Evolutionary conservation across 2,329 filamentous ascomycete species (phyloP).

Genomic region (Phialocephala subalpina): DNA sequence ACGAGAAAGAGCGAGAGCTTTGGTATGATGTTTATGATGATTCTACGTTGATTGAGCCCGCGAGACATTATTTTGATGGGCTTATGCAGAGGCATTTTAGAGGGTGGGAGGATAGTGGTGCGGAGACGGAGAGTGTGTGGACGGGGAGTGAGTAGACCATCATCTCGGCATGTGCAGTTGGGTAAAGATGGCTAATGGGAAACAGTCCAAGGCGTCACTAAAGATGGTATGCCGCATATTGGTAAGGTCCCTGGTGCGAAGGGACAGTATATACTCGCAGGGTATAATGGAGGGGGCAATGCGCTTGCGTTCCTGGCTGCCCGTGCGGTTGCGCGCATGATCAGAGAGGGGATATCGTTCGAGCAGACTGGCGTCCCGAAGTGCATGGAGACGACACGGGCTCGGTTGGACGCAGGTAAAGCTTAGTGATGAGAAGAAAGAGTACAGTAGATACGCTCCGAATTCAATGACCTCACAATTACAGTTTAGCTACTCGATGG

Average conservation of each 20-base stretch:
- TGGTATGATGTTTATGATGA: constrained; percentile 58
- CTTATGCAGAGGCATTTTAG: constrained; percentile 57
- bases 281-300: constrained; percentile 60
- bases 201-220: background rate
- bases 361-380: constrained; percentile 46
- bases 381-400: constrained; percentile 35
- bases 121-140: constrained; percentile 41
- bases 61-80: constrained; percentile 52
- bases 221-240: constrained; percentile 39
- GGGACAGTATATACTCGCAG: constrained; percentile 53
- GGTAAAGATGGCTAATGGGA: background rate
- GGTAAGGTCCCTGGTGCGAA: constrained; percentile 50
- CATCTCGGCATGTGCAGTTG: background rate
- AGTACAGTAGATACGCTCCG: background rate
- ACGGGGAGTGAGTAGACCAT: constrained; percentile 16
- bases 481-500: too few species aligned
- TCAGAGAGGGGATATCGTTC: constrained; percentile 37
- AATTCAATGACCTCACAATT: too few species aligned
- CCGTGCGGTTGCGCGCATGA: constrained; percentile 50
- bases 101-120: constrained; percentile 55
- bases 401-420: constrained; percentile 10
- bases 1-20: constrained; percentile 37
- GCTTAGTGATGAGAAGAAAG: background rate
- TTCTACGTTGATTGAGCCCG: constrained; percentile 50
- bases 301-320: constrained; percentile 50